Conservation (phyloP, 176 grass and related monocot genomes). For the Avena eriantha region DNA sequence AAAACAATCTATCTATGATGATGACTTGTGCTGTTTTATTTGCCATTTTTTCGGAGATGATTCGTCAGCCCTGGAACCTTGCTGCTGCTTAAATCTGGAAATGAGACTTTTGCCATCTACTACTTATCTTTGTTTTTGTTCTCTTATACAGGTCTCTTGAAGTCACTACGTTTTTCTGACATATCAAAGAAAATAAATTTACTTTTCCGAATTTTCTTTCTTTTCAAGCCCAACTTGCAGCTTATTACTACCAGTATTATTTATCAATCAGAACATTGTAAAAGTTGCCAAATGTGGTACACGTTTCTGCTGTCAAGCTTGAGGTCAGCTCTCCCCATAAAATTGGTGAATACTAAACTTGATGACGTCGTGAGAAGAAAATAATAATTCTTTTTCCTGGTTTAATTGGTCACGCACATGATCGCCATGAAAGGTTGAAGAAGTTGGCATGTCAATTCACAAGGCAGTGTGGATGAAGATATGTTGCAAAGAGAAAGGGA, state of each 20-base stretch:
- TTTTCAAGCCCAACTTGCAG: slow-evolving; percentile 4
- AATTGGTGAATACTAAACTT: neutral
- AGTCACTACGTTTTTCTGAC: slow-evolving; percentile 23
- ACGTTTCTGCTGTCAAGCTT: neutral
- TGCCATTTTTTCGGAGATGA: neutral
- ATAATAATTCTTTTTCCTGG: neutral
- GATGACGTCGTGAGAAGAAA: neutral
- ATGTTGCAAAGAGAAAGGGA: slow-evolving; percentile 7
- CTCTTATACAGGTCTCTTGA: slow-evolving; percentile 2
- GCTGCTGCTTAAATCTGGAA: neutral
- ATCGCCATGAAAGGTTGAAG: slow-evolving; percentile 36
- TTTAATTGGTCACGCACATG: slow-evolving; percentile 26
- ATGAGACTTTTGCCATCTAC: neutral
- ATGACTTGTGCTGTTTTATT: too few relatives aligned
- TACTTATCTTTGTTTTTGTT: neutral
- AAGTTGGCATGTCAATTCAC: slow-evolving; percentile 57
- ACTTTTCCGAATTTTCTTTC: neutral
- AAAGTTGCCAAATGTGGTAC: slow-evolving; percentile 20
- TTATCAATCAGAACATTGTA: neutral
- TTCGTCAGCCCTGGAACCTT: neutral
- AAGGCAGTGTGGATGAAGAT: slow-evolving; percentile 23
- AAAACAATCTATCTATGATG: too few relatives aligned
- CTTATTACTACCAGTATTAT: neutral
- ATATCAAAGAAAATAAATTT: slow-evolving; percentile 13
- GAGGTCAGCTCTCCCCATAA: slow-evolving; percentile 20